Evolutionary conservation across 495 filamentous ascomycete species (phyloP).

Genomic region (Penicillium dipodomyicola): DNA sequence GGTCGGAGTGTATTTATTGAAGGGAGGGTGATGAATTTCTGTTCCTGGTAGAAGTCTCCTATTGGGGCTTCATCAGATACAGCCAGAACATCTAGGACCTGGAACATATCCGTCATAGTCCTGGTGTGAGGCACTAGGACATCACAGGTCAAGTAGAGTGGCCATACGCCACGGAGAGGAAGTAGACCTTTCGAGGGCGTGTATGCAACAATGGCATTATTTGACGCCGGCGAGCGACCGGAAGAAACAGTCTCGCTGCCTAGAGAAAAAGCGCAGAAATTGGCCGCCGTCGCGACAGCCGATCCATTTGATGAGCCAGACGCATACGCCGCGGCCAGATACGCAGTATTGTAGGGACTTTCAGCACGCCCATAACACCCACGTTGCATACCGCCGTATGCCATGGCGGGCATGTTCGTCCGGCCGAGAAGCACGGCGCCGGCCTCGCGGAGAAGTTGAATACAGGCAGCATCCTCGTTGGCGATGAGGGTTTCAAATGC

Average conservation of each 20-base stretch:
- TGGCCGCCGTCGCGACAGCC: slow-evolving; percentile 36
- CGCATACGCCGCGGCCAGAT: slow-evolving; percentile 36
- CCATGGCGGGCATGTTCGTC: slow-evolving; percentile 45
- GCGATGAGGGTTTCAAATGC: slow-evolving; percentile 60
- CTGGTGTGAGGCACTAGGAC: slow-evolving; percentile 38
- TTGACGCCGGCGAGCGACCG: slow-evolving; percentile 39
- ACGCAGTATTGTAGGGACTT: slow-evolving; percentile 35
- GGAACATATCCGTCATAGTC: slow-evolving; percentile 32
- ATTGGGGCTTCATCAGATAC: slow-evolving; percentile 23
- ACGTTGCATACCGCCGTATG: slow-evolving; percentile 42
- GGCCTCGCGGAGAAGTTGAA: slow-evolving; percentile 54
- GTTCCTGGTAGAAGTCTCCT: slow-evolving; percentile 40
- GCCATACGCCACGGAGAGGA: slow-evolving; percentile 36
- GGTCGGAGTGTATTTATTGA: slow-evolving; percentile 28
- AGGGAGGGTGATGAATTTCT: slow-evolving; percentile 28
- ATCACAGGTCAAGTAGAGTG: slow-evolving; percentile 39
- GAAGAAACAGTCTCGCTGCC: slow-evolving; percentile 40
- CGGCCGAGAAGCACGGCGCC: slow-evolving; percentile 65
- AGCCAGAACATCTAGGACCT: slow-evolving; percentile 33
- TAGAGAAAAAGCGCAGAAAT: slow-evolving; percentile 39
- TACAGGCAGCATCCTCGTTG: slow-evolving; percentile 62
- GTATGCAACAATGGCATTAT: slow-evolving; percentile 39
- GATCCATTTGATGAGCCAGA: slow-evolving; percentile 42
- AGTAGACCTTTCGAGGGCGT: slow-evolving; percentile 39
- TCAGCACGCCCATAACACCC: slow-evolving; percentile 39